Evolutionary conservation across 345 rosid genomes (phyloP), one percentile per base, ranked within the genome.

Genomic region (Lepidium aucheri): DNA sequence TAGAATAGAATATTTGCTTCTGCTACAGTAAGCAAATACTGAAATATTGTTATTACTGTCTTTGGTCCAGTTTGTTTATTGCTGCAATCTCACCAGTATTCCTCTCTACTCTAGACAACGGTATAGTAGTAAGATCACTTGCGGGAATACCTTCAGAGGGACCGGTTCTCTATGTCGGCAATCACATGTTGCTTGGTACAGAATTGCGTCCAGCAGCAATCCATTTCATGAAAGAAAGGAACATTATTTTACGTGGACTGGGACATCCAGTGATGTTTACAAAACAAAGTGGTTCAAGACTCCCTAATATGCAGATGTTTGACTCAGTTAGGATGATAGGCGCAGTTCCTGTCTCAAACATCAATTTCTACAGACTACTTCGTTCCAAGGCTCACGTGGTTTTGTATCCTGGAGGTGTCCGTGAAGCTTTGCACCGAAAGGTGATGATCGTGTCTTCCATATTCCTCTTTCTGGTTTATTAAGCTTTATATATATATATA

Each of bases 141-240:
- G 80, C 72, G 0, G 97, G 91, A 39, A 79, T 93, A 76, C 98
- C 95, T 34, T 62, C 74, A 24, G 84, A 89, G 66, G 98, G 98
- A 67, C 98, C 91, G 0, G 86, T 87, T 18, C 42, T 89, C 7
- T 72, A 82, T 16, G 87, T 87, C 60, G 97, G 98, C 43, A 75
- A 86, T 76, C 98, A 92, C 67, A 82, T 77, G 90, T 32, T 92
- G 70, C 28, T 87, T 73, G 96, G 96, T 43, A 0, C 80, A 0
- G 96, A 92, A 42, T 26, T 85, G 30, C 47, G 15, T 44, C 73
- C 83, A 54, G 74, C 82, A 35, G 68, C 56, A 6, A 81, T 80
- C 70, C 79, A 80, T 39, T 52, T 86, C 54, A 18, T 83, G 66
- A 24, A 46, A 2, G 88, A 91, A 44, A 82, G 70, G 60, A 88